Evolutionary conservation across 2,329 filamentous ascomycete species (phyloP), one percentile per base, ranked within the genome.

Genomic region (Neonectria neomacrospora): DNA sequence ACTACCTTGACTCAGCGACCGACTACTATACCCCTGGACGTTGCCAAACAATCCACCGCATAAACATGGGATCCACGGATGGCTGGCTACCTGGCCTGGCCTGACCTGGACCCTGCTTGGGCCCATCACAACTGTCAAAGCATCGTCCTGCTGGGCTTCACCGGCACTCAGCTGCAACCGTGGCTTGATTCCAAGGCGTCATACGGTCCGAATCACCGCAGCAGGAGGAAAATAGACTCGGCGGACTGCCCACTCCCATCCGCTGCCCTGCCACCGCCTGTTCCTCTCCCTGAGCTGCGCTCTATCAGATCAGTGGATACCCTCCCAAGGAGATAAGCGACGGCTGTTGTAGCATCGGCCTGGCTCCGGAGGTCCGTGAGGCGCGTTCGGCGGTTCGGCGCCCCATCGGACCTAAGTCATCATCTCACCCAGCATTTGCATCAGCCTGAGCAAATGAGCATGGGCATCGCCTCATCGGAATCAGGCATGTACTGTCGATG

Each of bases 191-290:
- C 55, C 32, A 57, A 62, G 42, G 23, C 41, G 57, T 66, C 63
- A 67, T 63, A 68, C 63, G 67, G 63, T 64, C 64, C 58, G 54
- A 61, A 64, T 66, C 54, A 63, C 60, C 54, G 50, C 67, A 61
- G 64, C 18, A 59, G 63, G 61, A 39, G 42, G 63, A 54, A 61
- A 67, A 41, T 59, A 34, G 52, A 62, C 47, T 41, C 34, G 26
- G 37, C 28, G 30, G 22, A 58, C 34, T 51, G 41, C 34, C 32
- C 48, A 55, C 22, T 28, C 28, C 22, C 34, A 20, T 12, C 28
- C 44, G 42, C 22, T 59, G 56, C 59, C 54, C 54, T 57, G 54
- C 54, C 45, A 54, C 42, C 60, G 55, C 54, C 39, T 39, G 16
- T 9, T 51, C 39, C 48, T 34, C 18, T 14, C 39, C 48, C 41